These are phyloP conservation scores for Pharus latifolius DNA, from an alignment of 176 grass and related monocot genomes.

Conservation along the genomic window DNA sequence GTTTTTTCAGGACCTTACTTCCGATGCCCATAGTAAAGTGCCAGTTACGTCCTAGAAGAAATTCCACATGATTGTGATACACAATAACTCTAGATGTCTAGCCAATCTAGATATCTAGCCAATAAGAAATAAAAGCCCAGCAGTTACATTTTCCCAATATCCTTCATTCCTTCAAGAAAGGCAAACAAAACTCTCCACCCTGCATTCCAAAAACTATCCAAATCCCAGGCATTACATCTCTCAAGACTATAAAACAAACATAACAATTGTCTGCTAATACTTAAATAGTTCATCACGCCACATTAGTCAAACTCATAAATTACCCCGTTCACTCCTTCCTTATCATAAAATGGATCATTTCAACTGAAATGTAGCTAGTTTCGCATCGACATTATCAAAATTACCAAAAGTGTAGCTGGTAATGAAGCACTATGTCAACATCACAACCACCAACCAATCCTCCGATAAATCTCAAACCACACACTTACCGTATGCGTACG, in stretches of 20 bases:
- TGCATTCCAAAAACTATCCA: too few species aligned
- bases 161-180: too few species aligned
- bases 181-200: too few species aligned
- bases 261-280: too few species aligned
- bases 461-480: neutral
- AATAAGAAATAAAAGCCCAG: neutral
- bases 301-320: too few species aligned
- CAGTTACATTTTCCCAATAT: neutral
- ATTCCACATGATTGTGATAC: too few species aligned
- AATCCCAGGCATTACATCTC: too few species aligned
- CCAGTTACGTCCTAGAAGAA: too few species aligned
- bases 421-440: neutral
- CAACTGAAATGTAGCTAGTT: neutral
- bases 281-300: too few species aligned
- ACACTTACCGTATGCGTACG: slow-evolving; percentile 91
- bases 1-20: neutral
- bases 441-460: neutral
- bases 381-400: neutral
- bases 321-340: neutral
- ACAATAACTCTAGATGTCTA: too few species aligned
- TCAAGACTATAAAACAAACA: too few species aligned
- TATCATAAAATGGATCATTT: neutral
- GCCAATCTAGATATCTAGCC: neutral
- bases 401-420: neutral
- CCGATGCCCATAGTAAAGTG: too few species aligned